Base-by-base conservation (phyloP, 768 basidiomycete species). In the Tubosaeta sp. region DNA sequence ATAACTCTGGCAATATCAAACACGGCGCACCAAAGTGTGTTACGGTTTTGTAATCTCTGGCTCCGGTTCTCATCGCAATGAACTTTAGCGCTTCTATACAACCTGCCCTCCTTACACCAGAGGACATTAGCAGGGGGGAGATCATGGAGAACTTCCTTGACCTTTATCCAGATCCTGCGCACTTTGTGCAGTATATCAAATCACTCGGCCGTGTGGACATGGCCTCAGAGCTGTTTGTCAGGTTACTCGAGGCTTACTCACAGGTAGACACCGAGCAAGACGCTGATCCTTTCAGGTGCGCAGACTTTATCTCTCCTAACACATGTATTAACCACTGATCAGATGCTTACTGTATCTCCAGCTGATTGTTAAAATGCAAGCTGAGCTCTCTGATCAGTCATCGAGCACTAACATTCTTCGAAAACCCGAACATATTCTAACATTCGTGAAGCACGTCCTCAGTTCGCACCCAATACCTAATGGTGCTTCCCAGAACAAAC, bases 381-480 rank as follows among this genome's bases (percentile, higher is more conserved):
- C 80, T 1, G 77, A 82, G 46, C 70, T 91, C 4, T 77, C 83
- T 1, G 72, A 76, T 36, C 76, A 78, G 19, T 74, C 77, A 16
- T 69, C 75, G 14, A 73, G 80, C 0, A 75, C 78, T 4, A 83
- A 76, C 53, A 79, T 94, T 27, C 70, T 84, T 31, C 67, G 55
- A 47, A 62, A 86, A 52, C 87, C 90, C 0, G 76, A 77, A 10
- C 83, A 94, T 50, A 77, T 94, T 10, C 66, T 98, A n/a, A 73
- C 78, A 3, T 96, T 96, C 62, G 76, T 97, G 22, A 86, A 86
- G 49, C 83, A 90, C 52, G 86, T 87, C 1, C 70, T 96, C 5
- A 80, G 83, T 43, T 69, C 81, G 5, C 61, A 67, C 16, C 41
- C 31, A 14, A 22, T 43, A 22, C 36, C 14, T 36, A 27, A 27